Evolutionary conservation across 768 basidiomycete species (phyloP).

Genomic region (Peribolospora kevripleyi): DNA sequence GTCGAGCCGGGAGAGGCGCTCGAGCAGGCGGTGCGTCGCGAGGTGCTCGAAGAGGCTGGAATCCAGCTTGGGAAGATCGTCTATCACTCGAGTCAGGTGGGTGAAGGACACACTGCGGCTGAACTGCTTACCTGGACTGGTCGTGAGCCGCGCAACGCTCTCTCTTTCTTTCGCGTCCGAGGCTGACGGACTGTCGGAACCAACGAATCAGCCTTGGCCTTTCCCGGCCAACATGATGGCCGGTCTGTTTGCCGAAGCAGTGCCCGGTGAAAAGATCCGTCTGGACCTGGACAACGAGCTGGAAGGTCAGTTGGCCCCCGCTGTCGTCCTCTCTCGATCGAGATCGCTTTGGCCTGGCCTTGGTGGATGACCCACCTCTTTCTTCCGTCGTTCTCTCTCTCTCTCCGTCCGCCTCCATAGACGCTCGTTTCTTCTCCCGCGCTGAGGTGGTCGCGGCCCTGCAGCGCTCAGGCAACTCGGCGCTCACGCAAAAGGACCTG

Average conservation of each 20-base stretch:
- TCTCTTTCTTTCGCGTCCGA: no score
- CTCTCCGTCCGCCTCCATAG: constrained; percentile 23
- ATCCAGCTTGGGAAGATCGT: not conserved
- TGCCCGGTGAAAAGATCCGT: constrained; percentile 40
- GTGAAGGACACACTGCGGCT: not conserved
- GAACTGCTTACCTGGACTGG: no score
- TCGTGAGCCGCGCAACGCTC: no score
- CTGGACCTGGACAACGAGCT: constrained; percentile 84
- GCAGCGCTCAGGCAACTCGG: not conserved
- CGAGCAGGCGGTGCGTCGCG: constrained; percentile 74
- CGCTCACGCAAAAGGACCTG: constrained; percentile 12
- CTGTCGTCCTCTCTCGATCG: no score
- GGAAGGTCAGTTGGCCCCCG: constrained; percentile 29
- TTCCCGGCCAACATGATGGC: constrained; percentile 83
- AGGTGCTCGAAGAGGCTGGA: constrained; percentile 77
- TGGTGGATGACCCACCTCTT: not conserved
- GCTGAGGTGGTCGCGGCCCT: constrained; percentile 44
- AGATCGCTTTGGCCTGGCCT: constrained; percentile 8
- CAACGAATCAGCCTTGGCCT: constrained; percentile 30
- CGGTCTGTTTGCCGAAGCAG: constrained; percentile 27
- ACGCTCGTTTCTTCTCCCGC: constrained; percentile 71
- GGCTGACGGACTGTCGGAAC: no score
- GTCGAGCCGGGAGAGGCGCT: constrained; percentile 83
- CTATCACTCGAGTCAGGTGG: constrained; percentile 1
- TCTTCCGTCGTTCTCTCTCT: not conserved